Evolutionary conservation across 257 asterid species (phyloP), one percentile per base, ranked within the genome.

Genomic region (Henckelia pumila): DNA sequence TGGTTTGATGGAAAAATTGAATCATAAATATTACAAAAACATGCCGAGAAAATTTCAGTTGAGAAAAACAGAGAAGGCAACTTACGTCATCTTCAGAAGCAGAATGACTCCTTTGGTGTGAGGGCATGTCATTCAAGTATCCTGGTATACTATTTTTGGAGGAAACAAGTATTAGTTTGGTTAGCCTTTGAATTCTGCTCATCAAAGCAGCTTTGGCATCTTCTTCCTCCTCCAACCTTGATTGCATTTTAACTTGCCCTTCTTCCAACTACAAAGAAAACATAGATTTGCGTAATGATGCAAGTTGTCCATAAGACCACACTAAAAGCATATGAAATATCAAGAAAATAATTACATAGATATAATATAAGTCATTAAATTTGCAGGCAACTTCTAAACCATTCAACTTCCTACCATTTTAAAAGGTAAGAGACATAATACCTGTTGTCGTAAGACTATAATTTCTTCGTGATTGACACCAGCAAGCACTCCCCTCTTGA

Each of bases 131-230:
- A 49, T 81, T 84, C 78, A 82, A 59, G 73, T 73, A 75, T 61
- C 81, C 94, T n/a, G 97, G 96, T 61, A 86, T 78, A 20, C 87
- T 75, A 74, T 81, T 89, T 80, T 95, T 95, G 29, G 99, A 91
- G 58, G 99, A 95, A 76, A 95, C 99, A 19, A 95, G 98, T 71
- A 95, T 95, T 72, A 95, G 83, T 78, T 95, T 95, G 24, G 99
- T 95, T 63, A 95, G 91, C 85, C 97, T 86, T 80, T 95, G 99
- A 79, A 95, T 95, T 76, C 99, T 88, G 87, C 99, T 95, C 96
- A 95, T 82, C 47, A 95, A 66, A 81, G 99, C 99, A 30, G 91
- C 88, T 85, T 95, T 95, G 68, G 98, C 98, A 60, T 95, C 99
- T 77, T 95, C 99, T 72, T 95, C 99, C 85, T 95, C 99, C 85